phyloP scores from a whole-genome alignment of 257 asterid genomes.

The Fraxinus quadrangulata region DNA sequence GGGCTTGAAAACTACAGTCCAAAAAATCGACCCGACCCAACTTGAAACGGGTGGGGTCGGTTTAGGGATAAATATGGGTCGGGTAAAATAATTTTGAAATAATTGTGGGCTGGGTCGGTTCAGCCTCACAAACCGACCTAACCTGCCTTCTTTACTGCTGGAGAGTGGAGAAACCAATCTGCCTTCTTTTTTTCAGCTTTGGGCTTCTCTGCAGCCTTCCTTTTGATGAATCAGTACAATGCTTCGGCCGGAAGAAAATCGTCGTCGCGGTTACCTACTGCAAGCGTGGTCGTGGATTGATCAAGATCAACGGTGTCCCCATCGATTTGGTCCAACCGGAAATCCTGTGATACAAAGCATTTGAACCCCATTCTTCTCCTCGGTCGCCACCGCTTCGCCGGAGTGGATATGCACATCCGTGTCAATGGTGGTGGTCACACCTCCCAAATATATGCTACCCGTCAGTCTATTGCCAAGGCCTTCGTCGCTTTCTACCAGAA shows the following conservation, averaged over 20 bases:
- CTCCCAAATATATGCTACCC: constrained; percentile 79
- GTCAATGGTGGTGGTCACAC: constrained; percentile 82
- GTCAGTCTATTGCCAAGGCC: constrained; percentile 76
- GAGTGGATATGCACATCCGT: constrained; percentile 80
- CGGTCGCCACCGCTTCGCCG: constrained; percentile 71
- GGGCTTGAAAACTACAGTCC: too few relatives aligned
- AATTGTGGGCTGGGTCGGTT: too few relatives aligned
- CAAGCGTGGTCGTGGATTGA: constrained; percentile 74
- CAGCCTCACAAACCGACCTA: too few relatives aligned
- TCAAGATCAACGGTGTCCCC: constrained; percentile 75
- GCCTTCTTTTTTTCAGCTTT: constrained; percentile 47
- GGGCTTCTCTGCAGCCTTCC: constrained; percentile 53
- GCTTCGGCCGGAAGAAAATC: constrained; percentile 80
- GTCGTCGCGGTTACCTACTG: constrained; percentile 83
- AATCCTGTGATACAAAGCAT: constrained; percentile 76
- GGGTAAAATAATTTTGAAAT: too few relatives aligned
- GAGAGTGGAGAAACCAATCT: too few relatives aligned
- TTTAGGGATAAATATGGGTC: too few relatives aligned
- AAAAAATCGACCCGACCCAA: too few relatives aligned
- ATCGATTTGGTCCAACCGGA: constrained; percentile 81
- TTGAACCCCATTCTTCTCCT: constrained; percentile 73
- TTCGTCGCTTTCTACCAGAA: constrained; percentile 77
- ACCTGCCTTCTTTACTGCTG: too few relatives aligned
- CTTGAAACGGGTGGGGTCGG: too few relatives aligned
- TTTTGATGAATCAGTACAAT: constrained; percentile 66